Percentiles rank a stretch among this genome's conserved stretches.
Evolutionary conservation across 2,329 filamentous ascomycete species (phyloP).

Genomic region (Pseudogymnoascus sp.): DNA sequence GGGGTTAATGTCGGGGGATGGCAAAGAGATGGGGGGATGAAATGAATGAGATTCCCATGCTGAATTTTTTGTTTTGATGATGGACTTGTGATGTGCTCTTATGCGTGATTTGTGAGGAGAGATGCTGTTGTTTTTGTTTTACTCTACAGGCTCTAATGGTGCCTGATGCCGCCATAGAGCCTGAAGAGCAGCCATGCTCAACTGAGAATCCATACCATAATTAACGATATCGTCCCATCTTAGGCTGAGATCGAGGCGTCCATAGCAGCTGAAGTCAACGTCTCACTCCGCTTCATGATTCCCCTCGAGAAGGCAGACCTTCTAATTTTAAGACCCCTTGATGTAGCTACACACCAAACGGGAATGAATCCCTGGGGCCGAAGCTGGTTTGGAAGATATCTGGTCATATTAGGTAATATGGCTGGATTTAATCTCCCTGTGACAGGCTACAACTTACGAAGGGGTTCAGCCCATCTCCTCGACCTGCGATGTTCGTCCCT

Average conservation of each 20-base stretch:
- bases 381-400: no score
- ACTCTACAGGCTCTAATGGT: neutral
- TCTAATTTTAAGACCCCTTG: no score
- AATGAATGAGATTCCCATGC: slow-evolving; percentile 2
- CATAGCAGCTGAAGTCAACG: no score
- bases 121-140: neutral
- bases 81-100: neutral
- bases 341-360: no score
- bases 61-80: neutral
- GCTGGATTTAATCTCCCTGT: no score
- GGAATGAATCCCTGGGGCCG: no score
- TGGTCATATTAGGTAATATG: no score
- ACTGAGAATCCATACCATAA: neutral
- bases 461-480: no score
- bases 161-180: neutral
- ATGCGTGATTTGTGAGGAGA: neutral
- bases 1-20: neutral
- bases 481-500: no score
- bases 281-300: no score
- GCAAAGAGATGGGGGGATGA: neutral
- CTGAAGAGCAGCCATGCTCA: neutral
- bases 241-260: neutral
- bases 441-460: no score
- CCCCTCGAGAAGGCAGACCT: no score
- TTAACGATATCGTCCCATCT: neutral